These are phyloP conservation scores for Gossypium ekmanianum DNA, from an alignment of 345 rosid species.

Conservation along the genomic window DNA sequence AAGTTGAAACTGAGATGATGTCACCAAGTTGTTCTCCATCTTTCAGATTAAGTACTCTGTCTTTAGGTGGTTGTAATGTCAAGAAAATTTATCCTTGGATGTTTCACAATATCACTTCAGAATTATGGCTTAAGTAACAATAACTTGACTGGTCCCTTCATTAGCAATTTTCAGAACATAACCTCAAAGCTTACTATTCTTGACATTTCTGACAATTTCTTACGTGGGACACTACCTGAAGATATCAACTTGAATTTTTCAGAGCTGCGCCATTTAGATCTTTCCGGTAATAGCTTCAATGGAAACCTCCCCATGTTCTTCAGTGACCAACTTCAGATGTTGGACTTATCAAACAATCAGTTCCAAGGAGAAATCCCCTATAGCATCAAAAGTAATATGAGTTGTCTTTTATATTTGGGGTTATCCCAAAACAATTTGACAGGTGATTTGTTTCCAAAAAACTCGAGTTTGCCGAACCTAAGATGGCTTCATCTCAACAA, in stretches of 20 bases:
- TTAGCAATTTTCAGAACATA: not conserved
- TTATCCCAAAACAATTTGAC: constrained; percentile 6
- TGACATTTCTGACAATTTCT: constrained; percentile 7
- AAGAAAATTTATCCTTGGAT: constrained; percentile 18
- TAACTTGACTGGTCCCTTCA: constrained; percentile 15
- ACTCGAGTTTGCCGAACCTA: constrained; percentile 15
- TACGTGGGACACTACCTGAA: constrained; percentile 7
- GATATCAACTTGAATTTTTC: constrained; percentile 8
- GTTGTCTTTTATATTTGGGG: not conserved
- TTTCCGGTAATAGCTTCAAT: not conserved
- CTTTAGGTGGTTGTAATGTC: constrained; percentile 15
- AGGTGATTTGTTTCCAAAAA: constrained; percentile 8
- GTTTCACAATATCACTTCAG: not conserved
- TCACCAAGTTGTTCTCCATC: constrained; percentile 11
- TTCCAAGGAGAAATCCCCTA: constrained; percentile 7
- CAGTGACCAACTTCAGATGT: not conserved
- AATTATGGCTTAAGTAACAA: constrained; percentile 14
- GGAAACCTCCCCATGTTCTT: constrained; percentile 6
- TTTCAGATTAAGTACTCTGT: constrained; percentile 2
- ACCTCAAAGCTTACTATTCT: constrained; percentile 10
- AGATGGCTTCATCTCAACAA: not conserved
- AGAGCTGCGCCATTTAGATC: not conserved
- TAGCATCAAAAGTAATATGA: constrained; percentile 7
- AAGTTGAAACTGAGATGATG: constrained; percentile 14
- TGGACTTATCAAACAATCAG: constrained; percentile 2